Conservation (phyloP, 176 grass and related monocot species). For the Triticum timopheevii region DNA sequence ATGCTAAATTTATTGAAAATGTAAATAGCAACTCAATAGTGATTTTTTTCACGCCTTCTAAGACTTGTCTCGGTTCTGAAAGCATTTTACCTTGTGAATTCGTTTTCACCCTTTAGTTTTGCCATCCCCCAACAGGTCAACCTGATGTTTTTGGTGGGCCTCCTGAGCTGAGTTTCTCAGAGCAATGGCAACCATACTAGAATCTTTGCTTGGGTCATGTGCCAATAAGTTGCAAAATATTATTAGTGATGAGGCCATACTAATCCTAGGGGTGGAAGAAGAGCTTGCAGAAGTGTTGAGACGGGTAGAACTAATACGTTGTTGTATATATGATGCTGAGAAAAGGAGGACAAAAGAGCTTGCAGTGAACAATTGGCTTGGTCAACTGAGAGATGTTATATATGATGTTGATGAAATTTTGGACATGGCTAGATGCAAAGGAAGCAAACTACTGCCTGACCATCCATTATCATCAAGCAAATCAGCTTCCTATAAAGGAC, state of each 20-base stretch:
- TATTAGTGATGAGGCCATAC: neutral
- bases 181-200: conserved; percentile 25
- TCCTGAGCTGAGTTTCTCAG: too few species aligned
- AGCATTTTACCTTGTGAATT: too few species aligned
- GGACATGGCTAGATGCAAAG: conserved; percentile 29
- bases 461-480: neutral
- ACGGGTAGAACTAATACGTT: conserved; percentile 7
- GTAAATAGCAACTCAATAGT: neutral
- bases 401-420: conserved; percentile 47
- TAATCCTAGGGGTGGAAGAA: conserved; percentile 23
- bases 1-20: neutral
- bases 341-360: conserved; percentile 8
- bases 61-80: too few species aligned
- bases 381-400: conserved; percentile 39
- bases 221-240: neutral
- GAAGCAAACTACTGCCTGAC: conserved; percentile 1
- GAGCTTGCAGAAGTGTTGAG: conserved; percentile 5
- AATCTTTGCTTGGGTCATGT: conserved; percentile 15
- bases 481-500: neutral
- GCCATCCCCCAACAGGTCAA: too few species aligned
- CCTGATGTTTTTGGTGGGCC: too few species aligned
- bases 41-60: too few species aligned
- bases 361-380: conserved; percentile 31
- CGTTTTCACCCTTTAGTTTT: too few species aligned
- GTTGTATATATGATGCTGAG: conserved; percentile 24